phyloP scores from a whole-genome alignment of 352 stramenopile genomes.

The Salisapilia sapeloensis region DNA sequence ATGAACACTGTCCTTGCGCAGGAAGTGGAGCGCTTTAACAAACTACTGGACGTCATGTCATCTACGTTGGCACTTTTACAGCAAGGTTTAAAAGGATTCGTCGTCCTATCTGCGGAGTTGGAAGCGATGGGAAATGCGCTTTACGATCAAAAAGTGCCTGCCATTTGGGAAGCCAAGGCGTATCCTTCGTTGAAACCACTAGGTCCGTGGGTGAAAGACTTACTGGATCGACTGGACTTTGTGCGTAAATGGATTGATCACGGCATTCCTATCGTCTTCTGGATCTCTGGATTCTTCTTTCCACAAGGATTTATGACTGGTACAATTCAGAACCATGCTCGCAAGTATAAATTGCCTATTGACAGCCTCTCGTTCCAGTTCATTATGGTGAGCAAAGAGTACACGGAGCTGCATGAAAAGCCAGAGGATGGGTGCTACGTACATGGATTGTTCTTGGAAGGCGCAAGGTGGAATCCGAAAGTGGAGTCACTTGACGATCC shows the following conservation, averaged over 20 bases:
- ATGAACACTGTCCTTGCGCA: slow-evolving; percentile 93
- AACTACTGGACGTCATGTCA: slow-evolving; percentile 45
- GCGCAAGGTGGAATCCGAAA: slow-evolving; percentile 62
- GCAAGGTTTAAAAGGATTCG: slow-evolving; percentile 47
- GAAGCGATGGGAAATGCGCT: slow-evolving; percentile 74
- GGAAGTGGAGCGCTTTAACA: slow-evolving; percentile 75
- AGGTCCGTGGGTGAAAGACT: slow-evolving; percentile 75
- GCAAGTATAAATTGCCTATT: slow-evolving; percentile 54
- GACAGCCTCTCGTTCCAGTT: slow-evolving; percentile 76
- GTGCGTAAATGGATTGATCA: slow-evolving; percentile 67
- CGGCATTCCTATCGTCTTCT: slow-evolving; percentile 81
- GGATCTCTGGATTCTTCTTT: slow-evolving; percentile 85
- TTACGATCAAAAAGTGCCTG: slow-evolving; percentile 79
- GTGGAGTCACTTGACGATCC: slow-evolving; percentile 72
- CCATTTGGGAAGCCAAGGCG: slow-evolving; percentile 74
- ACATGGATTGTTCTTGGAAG: slow-evolving; percentile 80
- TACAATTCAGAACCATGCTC: slow-evolving; percentile 46
- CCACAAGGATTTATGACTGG: slow-evolving; percentile 35
- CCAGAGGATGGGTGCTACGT: slow-evolving; percentile 72
- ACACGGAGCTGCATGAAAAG: slow-evolving; percentile 15
- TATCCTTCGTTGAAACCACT: slow-evolving; percentile 87
- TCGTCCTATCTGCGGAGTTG: slow-evolving; percentile 76
- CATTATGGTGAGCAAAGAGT: slow-evolving; percentile 36
- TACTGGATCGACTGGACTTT: slow-evolving; percentile 60
- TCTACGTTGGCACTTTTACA: slow-evolving; percentile 53